Evolutionary conservation across 306 rosid genomes (phyloP).

Genomic region (Cucumis hystrix): DNA sequence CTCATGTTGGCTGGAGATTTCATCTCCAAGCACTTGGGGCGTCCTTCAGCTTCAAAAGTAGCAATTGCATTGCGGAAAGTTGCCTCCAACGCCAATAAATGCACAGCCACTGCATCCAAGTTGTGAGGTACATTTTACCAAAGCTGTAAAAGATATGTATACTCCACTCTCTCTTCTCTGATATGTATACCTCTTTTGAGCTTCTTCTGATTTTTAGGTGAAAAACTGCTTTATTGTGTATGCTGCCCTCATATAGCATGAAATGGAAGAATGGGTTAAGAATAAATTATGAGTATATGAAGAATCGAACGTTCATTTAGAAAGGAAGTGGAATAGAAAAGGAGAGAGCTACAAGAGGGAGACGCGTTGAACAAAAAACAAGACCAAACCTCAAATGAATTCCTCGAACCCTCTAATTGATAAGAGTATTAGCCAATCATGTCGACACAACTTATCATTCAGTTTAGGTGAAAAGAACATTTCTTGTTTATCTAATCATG

Average conservation of each 20-base stretch:
- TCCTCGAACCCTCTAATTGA: too few relatives aligned
- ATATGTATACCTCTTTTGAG: not conserved
- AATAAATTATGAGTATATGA: not conserved
- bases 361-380: not conserved
- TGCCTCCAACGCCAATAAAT: slow-evolving; percentile 49
- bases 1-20: slow-evolving; percentile 75
- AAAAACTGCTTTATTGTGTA: not conserved
- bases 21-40: slow-evolving; percentile 68
- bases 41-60: slow-evolving; percentile 59
- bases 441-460: too few relatives aligned
- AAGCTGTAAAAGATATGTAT: not conserved
- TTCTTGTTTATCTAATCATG: too few relatives aligned
- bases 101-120: slow-evolving; percentile 38
- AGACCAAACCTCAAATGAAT: not conserved
- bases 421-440: too few relatives aligned
- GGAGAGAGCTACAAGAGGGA: too few relatives aligned
- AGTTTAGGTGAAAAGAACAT: too few relatives aligned
- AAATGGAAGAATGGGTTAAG: not conserved
- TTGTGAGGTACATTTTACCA: slow-evolving; percentile 29
- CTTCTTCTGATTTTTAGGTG: not conserved
- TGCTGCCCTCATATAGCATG: not conserved
- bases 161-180: not conserved
- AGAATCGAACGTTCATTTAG: too few relatives aligned
- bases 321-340: too few relatives aligned
- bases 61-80: slow-evolving; percentile 56